These are phyloP conservation scores for Calocera cornea DNA, from an alignment of 768 basidiomycete genomes.

Conservation along the genomic window DNA sequence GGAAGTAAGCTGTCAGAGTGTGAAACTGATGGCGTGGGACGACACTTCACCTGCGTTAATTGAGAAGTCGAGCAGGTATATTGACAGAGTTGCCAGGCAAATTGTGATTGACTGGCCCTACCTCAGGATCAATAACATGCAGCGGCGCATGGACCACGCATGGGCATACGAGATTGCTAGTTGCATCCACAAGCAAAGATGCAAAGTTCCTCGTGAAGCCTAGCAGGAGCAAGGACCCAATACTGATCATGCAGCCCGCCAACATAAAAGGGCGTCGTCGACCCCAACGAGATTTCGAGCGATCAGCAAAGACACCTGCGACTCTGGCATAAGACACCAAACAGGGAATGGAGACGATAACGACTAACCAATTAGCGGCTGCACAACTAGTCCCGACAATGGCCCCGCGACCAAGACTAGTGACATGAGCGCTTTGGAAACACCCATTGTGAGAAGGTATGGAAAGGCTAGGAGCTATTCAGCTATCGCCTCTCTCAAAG, in stretches of 20 bases:
- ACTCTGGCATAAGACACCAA: background rate
- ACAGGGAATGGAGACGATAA: background rate
- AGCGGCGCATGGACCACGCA: background rate
- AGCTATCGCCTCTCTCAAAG: background rate
- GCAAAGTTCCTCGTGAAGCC: slow-evolving; percentile 70
- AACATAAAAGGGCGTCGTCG: slow-evolving; percentile 79
- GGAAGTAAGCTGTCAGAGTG: slow-evolving; percentile 3
- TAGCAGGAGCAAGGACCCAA: slow-evolving; percentile 60
- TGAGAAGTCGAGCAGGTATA: slow-evolving; percentile 55
- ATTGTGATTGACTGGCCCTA: slow-evolving; percentile 59
- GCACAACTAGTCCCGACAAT: slow-evolving; percentile 76
- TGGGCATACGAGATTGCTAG: background rate
- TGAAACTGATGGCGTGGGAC: no score
- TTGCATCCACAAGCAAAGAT: slow-evolving; percentile 25
- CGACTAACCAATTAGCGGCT: slow-evolving; percentile 64
- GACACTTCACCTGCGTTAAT: slow-evolving; percentile 36
- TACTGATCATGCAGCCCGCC: slow-evolving; percentile 49
- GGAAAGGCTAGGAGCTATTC: slow-evolving; percentile 43
- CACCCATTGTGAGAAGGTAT: slow-evolving; percentile 76
- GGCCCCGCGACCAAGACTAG: slow-evolving; percentile 89
- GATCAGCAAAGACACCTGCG: slow-evolving; percentile 59
- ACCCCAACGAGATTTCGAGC: slow-evolving; percentile 69
- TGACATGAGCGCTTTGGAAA: slow-evolving; percentile 76
- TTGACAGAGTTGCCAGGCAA: slow-evolving; percentile 56
- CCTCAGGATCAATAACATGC: background rate